Conservation (phyloP, 1,284 basidiomycete genomes). For the Moesziomyces globuligerus region DNA sequence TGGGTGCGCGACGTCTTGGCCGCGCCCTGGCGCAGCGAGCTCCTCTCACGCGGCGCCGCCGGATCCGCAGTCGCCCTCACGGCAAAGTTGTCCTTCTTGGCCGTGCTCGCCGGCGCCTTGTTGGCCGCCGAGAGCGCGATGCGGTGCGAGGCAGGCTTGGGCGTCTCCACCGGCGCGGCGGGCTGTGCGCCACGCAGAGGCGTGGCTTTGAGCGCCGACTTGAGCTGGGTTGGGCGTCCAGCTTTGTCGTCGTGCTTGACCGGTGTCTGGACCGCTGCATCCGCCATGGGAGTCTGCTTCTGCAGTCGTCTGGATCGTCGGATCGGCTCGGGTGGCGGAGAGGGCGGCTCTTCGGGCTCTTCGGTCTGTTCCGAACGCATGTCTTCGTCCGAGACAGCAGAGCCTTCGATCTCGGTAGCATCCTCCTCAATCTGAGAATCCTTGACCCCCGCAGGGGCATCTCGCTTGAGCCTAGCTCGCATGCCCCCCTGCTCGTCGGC, state of each 20-base stretch:
- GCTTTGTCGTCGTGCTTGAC: conserved; percentile 27
- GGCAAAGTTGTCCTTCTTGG: conserved; percentile 53
- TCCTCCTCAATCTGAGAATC: conserved; percentile 13
- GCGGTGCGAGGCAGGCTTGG: conserved; percentile 40
- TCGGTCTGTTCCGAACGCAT: background rate
- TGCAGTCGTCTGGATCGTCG: conserved; percentile 35
- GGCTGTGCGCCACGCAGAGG: conserved; percentile 25
- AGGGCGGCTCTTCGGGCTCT: conserved; percentile 17
- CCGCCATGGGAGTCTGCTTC: conserved; percentile 19
- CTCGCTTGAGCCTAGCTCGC: conserved; percentile 41
- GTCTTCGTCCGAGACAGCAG: conserved; percentile 20
- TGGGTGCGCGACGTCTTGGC: conserved; percentile 59
- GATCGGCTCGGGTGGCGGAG: conserved; percentile 23
- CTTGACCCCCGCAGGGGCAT: background rate
- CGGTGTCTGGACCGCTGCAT: conserved; percentile 19
- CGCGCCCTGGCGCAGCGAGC: conserved; percentile 60
- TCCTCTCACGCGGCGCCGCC: conserved; percentile 41
- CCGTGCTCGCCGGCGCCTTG: conserved; percentile 21
- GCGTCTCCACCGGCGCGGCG: conserved; percentile 16
- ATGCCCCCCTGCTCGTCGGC: conserved; percentile 32
- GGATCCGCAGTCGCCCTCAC: conserved; percentile 47
- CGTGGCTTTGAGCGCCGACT: conserved; percentile 43
- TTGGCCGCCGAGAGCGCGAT: conserved; percentile 38
- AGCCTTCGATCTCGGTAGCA: conserved; percentile 22
- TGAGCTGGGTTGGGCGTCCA: conserved; percentile 24